phyloP scores from a whole-genome alignment of 164 flowering plant species.

The Stephania yunnanensis region DNA sequence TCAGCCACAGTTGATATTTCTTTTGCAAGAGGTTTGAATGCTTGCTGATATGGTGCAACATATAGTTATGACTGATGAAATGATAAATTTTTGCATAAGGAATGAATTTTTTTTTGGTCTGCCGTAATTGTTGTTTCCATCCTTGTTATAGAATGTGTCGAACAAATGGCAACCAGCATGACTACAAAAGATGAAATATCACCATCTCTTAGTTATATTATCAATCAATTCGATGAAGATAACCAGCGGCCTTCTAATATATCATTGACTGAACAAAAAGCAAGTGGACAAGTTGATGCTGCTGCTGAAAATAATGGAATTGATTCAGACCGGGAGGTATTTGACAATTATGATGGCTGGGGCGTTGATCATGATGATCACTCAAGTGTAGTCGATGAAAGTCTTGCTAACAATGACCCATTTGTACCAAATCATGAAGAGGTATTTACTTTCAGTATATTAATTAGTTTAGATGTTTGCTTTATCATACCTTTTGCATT shows the following conservation, averaged over 20 bases:
- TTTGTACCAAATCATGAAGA: conserved; percentile 38
- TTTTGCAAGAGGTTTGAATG: conserved; percentile 64
- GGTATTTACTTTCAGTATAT: conserved; percentile 31
- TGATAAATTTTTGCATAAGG: not conserved
- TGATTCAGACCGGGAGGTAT: conserved; percentile 26
- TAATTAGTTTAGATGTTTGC: not conserved
- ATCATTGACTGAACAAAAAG: conserved; percentile 23
- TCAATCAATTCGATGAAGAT: conserved; percentile 61
- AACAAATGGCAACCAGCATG: conserved; percentile 60
- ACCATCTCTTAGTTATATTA: conserved; percentile 62
- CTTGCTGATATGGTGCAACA: not conserved
- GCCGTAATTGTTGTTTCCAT: conserved; percentile 5
- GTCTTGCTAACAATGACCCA: conserved; percentile 29
- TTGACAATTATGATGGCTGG: conserved; percentile 37
- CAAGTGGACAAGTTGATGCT: conserved; percentile 27
- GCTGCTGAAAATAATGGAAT: conserved; percentile 8
- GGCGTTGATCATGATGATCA: conserved; percentile 55
- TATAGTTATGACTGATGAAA: not conserved
- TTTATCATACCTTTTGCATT: not conserved
- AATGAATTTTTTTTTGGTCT: not conserved
- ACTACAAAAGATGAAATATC: conserved; percentile 55
- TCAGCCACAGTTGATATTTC: conserved; percentile 65
- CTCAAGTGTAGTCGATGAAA: conserved; percentile 40
- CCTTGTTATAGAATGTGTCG: conserved; percentile 48
- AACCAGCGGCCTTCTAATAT: conserved; percentile 47